Evolutionary conservation across 768 basidiomycete species (phyloP), one percentile per base, ranked within the genome.

Genomic region (Xerocomellus dryophilus): DNA sequence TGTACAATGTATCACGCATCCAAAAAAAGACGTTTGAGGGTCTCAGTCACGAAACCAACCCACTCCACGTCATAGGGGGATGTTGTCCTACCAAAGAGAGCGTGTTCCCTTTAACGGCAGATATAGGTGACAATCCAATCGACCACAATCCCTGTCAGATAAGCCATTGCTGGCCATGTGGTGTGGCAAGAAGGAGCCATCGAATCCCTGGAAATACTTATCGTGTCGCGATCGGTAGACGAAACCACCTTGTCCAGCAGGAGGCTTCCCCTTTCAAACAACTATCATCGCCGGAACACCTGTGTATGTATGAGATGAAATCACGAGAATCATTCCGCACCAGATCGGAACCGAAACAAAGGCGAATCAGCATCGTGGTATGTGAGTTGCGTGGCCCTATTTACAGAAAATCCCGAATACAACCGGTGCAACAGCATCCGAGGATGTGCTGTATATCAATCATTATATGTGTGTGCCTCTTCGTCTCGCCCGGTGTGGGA

Each of bases 321-420:
- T 47, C 18, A 34, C 23, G 57, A 47, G 42, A 44, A 54, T 44
- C 36, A 54, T 23, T 15, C 38, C n/a, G 45, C 45, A 47, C 45
- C 31, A 31, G 40, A 40, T 59, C 50, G 31, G 39, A 31, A 43
- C 9, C 21, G 14, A 42, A 45, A n/a, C 4, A 36, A 41, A 5
- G 15, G 29, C n/a, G 43, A 41, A 56, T 31, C 12, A 36, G 7
- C 20, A 34, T 47, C 36, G 27, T 17, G 50, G 31, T 9, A 7
- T n/a, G 14, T 14, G 29, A 20, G 47, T 47, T 9, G 34, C 41
- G 29, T 23, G 15, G 12, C 42, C 21, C 11, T 34, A 44, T 56
- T 29, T 40, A 53, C 18, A 45, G 18, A 38, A 35, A n/a, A 7
- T 21, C n/a, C 44, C 18, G 2, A 21, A 21, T 23, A 25, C 17